phyloP scores from a whole-genome alignment of 768 basidiomycete species.

The Hydnomerulius pinastri region DNA sequence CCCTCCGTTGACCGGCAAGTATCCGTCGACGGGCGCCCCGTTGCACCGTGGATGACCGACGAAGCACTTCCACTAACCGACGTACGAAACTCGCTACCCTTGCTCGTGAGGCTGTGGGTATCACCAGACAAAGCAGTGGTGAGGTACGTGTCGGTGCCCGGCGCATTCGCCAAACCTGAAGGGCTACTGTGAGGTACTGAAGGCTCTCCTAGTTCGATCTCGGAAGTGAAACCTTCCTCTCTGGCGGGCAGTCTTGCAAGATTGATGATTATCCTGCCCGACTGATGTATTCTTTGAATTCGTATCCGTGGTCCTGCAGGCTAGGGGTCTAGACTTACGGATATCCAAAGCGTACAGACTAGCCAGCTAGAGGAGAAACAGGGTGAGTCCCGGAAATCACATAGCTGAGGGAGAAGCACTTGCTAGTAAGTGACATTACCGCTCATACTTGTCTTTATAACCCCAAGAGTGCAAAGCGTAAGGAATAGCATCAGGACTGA shows the following conservation, averaged over 20 bases:
- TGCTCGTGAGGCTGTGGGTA: too few species aligned
- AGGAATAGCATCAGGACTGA: conserved; percentile 20
- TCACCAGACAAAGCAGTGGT: too few species aligned
- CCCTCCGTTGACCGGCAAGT: too few species aligned
- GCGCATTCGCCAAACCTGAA: too few species aligned
- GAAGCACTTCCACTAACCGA: too few species aligned
- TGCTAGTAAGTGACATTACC: conserved; percentile 26
- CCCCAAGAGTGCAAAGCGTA: conserved; percentile 12
- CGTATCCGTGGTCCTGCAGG: neutral
- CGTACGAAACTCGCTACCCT: too few species aligned
- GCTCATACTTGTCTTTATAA: conserved; percentile 13
- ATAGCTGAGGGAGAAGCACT: conserved; percentile 1
- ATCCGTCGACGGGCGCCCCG: too few species aligned
- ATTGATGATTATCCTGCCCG: conserved; percentile 18
- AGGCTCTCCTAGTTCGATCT: conserved; percentile 13
- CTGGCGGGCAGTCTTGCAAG: conserved; percentile 8
- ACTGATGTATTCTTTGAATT: neutral
- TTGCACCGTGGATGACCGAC: too few species aligned
- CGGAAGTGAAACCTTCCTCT: conserved; percentile 13
- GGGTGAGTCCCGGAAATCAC: neutral
- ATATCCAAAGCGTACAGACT: conserved; percentile 15
- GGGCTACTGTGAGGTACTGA: neutral
- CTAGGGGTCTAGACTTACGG: conserved; percentile 10
- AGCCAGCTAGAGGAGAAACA: conserved; percentile 17
- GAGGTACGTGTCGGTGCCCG: too few species aligned